Evolutionary conservation across 2,329 filamentous ascomycete genomes (phyloP).

Genomic region (Exophiala oligosperma): DNA sequence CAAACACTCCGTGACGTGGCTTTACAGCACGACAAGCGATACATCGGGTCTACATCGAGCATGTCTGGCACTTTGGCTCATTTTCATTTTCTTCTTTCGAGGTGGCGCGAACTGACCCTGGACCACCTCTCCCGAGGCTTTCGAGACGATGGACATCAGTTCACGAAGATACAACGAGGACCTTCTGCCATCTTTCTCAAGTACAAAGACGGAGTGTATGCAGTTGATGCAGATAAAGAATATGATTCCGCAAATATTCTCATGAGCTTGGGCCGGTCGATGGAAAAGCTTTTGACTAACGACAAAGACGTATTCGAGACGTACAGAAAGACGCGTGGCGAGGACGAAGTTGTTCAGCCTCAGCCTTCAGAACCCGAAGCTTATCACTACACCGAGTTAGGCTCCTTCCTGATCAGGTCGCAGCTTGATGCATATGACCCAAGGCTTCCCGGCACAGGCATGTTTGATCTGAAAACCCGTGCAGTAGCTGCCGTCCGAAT

Average conservation of each 20-base stretch:
- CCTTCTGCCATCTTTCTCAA: conserved; percentile 81
- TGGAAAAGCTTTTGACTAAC: conserved; percentile 91
- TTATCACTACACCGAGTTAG: conserved; percentile 83
- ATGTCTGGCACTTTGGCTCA: conserved; percentile 87
- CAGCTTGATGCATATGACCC: conserved; percentile 89
- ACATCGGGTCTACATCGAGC: conserved; percentile 93
- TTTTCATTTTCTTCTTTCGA: conserved; percentile 87
- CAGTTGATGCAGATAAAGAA: conserved; percentile 94
- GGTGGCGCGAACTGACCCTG: conserved; percentile 73
- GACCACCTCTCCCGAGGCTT: conserved; percentile 69
- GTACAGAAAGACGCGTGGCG: conserved; percentile 70
- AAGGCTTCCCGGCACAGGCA: conserved; percentile 82
- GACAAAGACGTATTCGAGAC: conserved; percentile 81
- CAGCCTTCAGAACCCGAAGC: conserved; percentile 60
- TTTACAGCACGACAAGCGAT: conserved; percentile 68
- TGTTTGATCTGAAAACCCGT: conserved; percentile 95
- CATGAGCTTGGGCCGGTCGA: conserved; percentile 88
- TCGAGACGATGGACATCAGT: conserved; percentile 59
- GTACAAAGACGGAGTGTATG: conserved; percentile 81
- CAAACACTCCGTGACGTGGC: conserved; percentile 68
- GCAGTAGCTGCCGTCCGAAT: conserved; percentile 91
- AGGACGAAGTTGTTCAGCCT: conserved; percentile 55
- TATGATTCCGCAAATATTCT: conserved; percentile 82
- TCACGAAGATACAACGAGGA: conserved; percentile 69
- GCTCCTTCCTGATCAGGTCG: conserved; percentile 90